Conservation (phyloP, 129 eudicot genomes). For the Glebionis coronaria region DNA sequence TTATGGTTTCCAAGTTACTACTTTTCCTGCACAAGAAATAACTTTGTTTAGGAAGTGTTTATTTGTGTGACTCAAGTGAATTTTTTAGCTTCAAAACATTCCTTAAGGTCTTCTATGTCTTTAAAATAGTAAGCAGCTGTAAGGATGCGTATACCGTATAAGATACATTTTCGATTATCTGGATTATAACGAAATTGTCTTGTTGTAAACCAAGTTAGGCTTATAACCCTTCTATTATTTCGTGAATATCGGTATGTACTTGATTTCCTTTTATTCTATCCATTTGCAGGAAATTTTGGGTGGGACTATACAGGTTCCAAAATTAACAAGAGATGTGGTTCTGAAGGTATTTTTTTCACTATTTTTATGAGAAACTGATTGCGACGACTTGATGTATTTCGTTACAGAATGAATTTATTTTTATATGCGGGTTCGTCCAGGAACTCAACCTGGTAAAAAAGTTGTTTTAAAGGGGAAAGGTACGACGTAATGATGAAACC, state of each 20-base stretch:
- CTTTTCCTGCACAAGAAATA: too few relatives aligned
- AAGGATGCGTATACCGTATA: too few relatives aligned
- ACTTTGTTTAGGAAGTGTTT: too few relatives aligned
- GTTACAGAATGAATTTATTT: background rate
- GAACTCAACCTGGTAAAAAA: constrained; percentile 14
- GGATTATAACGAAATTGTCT: background rate
- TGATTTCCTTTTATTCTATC: background rate
- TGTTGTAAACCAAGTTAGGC: background rate
- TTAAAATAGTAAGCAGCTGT: too few relatives aligned
- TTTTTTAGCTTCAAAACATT: too few relatives aligned
- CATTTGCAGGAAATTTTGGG: constrained; percentile 83
- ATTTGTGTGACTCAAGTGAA: too few relatives aligned
- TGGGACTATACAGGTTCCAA: constrained; percentile 94
- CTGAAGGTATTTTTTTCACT: constrained; percentile 59
- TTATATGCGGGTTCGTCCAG: constrained; percentile 26
- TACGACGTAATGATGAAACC: constrained; percentile 8
- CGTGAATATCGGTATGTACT: background rate
- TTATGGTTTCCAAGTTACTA: too few relatives aligned
- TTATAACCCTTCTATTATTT: background rate
- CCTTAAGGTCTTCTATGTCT: too few relatives aligned
- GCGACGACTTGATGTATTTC: background rate
- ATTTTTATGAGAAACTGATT: background rate
- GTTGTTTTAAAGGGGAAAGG: constrained; percentile 23
- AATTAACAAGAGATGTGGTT: constrained; percentile 90
- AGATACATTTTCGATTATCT: too few relatives aligned